These are phyloP conservation scores for Hemisphaericaspora lyxosophila DNA, from an alignment of 1,139 yeast genomes.

Conservation along the genomic window DNA sequence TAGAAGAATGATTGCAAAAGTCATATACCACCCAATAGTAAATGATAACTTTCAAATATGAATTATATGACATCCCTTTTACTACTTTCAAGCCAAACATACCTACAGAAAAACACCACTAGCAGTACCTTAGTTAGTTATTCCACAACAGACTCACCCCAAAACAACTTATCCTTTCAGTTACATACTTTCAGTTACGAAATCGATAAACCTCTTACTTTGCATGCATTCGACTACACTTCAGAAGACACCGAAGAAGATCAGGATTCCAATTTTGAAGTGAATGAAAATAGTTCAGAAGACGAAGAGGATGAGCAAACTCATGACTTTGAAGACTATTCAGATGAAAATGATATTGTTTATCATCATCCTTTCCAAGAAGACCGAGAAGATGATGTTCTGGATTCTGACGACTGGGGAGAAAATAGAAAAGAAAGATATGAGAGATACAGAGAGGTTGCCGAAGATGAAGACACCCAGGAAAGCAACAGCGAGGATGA, in stretches of 20 bases:
- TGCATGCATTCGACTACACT: neutral
- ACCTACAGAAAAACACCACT: neutral
- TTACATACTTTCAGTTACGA: too few species aligned
- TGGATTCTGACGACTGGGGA: neutral
- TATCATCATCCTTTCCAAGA: conserved; percentile 1
- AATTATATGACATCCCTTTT: conserved; percentile 11
- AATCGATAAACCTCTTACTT: too few species aligned
- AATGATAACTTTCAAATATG: conserved; percentile 6
- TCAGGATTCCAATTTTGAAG: neutral
- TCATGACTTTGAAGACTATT: neutral
- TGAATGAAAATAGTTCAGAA: conserved; percentile 2
- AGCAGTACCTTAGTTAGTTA: neutral
- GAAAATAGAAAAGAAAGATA: neutral
- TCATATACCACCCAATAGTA: neutral
- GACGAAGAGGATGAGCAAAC: neutral
- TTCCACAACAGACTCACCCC: too few species aligned
- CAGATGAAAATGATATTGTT: conserved; percentile 3
- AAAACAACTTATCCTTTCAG: too few species aligned
- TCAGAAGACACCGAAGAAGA: neutral
- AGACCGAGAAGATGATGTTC: neutral
- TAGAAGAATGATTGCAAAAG: conserved; percentile 1
- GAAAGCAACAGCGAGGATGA: neutral
- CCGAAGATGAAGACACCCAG: neutral
- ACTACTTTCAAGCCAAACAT: conserved; percentile 9
- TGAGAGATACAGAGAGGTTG: neutral